phyloP scores from a whole-genome alignment of 2,329 filamentous ascomycete genomes.

The Thermothelomyces thermophilus region DNA sequence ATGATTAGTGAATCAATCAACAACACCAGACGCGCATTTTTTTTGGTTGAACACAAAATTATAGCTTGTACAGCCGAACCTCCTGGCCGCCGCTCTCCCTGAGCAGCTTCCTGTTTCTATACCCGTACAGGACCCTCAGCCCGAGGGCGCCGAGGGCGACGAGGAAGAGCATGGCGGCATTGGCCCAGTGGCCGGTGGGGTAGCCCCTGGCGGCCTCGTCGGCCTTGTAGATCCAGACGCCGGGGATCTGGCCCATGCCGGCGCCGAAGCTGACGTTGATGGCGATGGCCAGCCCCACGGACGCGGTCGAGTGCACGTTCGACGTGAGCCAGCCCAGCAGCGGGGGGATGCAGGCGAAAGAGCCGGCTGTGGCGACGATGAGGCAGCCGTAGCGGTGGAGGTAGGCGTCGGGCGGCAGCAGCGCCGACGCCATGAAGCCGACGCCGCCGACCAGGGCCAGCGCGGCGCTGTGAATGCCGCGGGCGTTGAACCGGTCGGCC shows the following conservation, averaged over 20 bases:
- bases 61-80: conserved; percentile 38
- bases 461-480: conserved; percentile 39
- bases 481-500: conserved; percentile 55
- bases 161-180: conserved; percentile 54
- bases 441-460: conserved; percentile 39
- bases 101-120: conserved; percentile 36
- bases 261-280: conserved; percentile 62
- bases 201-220: conserved; percentile 55
- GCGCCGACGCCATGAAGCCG: conserved; percentile 55
- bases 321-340: conserved; percentile 65
- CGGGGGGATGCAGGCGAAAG: conserved; percentile 63
- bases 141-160: conserved; percentile 49
- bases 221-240: conserved; percentile 67
- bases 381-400: conserved; percentile 60
- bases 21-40: too few species aligned
- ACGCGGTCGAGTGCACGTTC: conserved; percentile 59
- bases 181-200: conserved; percentile 64
- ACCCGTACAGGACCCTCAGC: conserved; percentile 50
- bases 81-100: conserved; percentile 28
- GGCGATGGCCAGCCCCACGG: conserved; percentile 62
- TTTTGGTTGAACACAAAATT: conserved; percentile 2
- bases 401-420: conserved; percentile 55
- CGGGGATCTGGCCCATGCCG: conserved; percentile 63
- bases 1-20: too few species aligned
- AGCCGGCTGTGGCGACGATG: conserved; percentile 59